Conservation (phyloP, 129 eudicot species). For the Dittrichia graveolens region DNA sequence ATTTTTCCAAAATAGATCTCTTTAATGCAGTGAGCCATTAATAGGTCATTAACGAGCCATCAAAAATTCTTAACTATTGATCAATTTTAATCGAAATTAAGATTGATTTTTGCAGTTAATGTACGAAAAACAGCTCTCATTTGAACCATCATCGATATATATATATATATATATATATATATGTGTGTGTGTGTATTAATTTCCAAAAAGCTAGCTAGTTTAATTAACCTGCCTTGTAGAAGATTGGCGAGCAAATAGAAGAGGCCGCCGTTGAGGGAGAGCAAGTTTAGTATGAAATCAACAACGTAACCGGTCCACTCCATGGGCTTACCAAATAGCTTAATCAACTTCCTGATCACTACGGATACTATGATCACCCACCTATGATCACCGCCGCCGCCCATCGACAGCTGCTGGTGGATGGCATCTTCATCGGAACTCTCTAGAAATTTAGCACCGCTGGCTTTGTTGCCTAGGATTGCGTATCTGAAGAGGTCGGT, state of each 20-base stretch:
- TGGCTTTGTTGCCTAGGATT: conserved; percentile 27
- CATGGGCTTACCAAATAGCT: conserved; percentile 62
- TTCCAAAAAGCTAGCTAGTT: too few relatives aligned
- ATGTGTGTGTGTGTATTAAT: too few relatives aligned
- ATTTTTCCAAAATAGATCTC: too few relatives aligned
- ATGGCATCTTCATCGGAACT: conserved; percentile 27
- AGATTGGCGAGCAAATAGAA: conserved; percentile 42
- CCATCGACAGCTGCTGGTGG: conserved; percentile 23
- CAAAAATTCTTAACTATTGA: too few relatives aligned
- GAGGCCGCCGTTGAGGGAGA: conserved; percentile 64
- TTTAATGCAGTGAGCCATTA: too few relatives aligned
- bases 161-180: background rate
- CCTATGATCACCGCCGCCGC: conserved; percentile 40
- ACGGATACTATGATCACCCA: conserved; percentile 85
- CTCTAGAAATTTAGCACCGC: conserved; percentile 54
- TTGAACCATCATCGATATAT: too few relatives aligned
- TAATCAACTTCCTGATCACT: conserved; percentile 58
- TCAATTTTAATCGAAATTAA: too few relatives aligned
- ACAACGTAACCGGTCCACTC: conserved; percentile 63
- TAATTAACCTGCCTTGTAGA: too few relatives aligned
- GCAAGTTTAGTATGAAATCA: conserved; percentile 70
- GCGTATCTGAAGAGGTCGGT: conserved; percentile 55
- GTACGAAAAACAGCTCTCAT: too few relatives aligned
- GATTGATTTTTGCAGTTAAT: too few relatives aligned
- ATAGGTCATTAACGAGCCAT: too few relatives aligned